Evolutionary conservation across 1,284 basidiomycete genomes (phyloP), one percentile per base, ranked within the genome.

Genomic region (Coniophora puteana): DNA sequence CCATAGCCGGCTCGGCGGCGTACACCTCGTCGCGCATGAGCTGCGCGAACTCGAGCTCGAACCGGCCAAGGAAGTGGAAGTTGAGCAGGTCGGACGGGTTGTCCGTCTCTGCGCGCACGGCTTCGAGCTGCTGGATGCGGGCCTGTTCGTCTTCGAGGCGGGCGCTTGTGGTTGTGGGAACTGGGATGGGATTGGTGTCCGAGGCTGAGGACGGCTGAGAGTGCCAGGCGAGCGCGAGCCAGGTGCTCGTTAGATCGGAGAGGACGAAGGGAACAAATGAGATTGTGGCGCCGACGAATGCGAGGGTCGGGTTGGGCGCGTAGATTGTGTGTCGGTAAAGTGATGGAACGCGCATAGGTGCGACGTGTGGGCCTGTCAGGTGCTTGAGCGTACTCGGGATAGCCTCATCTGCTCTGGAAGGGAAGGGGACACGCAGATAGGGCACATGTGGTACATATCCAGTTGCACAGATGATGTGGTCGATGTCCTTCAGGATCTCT

Each of bases 251-350:
- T 32, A 72, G 50, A 40, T 74, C 70, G 3, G 66, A 62, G 44
- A 72, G 57, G 4, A 56, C 58, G 49, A 74, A 74, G 4, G 72
- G 72, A 8, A 65, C 72, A 41, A 63, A 67, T 7, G 63, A 60
- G 32, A 69, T 52, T 5, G 63, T 43, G 1, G 63, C 54, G 22
- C 68, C 68, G 24, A 68, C 58, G 53, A 75, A 73, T 4, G 67
- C 70, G 3, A 75, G 55, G 1, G 66, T 56, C 2, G 71, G 63
- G 39, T 69, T 73, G 35, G 54, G 51, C 2, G 69, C 66, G 40
- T 74, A 72, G 8, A 76, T 41, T n/a, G 69, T 62, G 33, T 73
- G 63, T 11, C 62, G 56, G 47, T 72, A 65, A 21, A 74, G 59
- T 4, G 49, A 59, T 1, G 71, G 71, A 4, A 76, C 53, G 20